phyloP scores from a whole-genome alignment of 257 asterid genomes.

The Nicotiana benthamiana region DNA sequence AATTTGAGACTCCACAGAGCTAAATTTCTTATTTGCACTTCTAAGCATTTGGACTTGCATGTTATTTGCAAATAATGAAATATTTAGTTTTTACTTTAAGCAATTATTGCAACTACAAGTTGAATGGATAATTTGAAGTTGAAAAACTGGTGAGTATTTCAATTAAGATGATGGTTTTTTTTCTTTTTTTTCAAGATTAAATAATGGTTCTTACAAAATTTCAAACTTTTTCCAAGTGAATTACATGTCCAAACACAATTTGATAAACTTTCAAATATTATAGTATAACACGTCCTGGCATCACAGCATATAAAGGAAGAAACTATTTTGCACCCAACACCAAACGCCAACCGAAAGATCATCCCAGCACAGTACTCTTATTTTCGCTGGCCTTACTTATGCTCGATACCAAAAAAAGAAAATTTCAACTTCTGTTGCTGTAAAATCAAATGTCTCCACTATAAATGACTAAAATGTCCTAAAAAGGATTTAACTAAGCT shows the following conservation, averaged over 20 bases:
- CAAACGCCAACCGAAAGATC: neutral
- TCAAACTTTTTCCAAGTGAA: no score
- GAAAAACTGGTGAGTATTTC: no score
- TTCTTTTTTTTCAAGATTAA: no score
- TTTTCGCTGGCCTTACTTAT: neutral
- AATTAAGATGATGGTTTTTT: no score
- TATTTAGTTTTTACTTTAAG: no score
- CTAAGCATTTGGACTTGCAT: no score
- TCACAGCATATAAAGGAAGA: neutral
- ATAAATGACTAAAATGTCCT: neutral
- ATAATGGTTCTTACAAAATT: no score
- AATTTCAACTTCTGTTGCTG: neutral
- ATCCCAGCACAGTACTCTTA: neutral
- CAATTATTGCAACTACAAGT: no score
- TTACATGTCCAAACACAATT: no score
- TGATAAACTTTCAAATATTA: neutral
- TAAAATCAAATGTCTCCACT: neutral
- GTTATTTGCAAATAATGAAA: no score
- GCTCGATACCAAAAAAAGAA: neutral
- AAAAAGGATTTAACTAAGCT: neutral
- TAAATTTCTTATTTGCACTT: neutral
- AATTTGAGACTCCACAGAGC: neutral
- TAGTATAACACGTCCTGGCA: neutral
- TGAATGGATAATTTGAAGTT: no score
- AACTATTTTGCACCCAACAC: neutral